Base-by-base conservation (phyloP, 495 filamentous ascomycete genomes). In the Aspergillus nidulans region DNA sequence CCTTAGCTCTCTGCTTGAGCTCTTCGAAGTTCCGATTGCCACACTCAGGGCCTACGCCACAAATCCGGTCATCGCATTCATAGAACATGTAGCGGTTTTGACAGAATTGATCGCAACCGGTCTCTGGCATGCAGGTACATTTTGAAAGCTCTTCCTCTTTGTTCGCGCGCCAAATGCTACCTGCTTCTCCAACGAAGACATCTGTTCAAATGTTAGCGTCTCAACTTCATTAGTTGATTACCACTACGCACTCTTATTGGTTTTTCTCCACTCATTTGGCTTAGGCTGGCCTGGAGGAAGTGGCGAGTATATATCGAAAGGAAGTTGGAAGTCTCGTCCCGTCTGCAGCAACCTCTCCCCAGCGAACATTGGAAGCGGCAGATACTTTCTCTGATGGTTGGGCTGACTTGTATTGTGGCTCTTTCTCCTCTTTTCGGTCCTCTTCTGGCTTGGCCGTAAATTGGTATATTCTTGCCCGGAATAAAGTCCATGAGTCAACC, bases 41-140 rank as follows among this genome's bases (percentile, higher is more conserved):
- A 73, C 94, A 98, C 46, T 76, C 71, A 4, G 79, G 76, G 38
- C 87, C 86, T 19, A 95, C 69, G 53, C 81, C 84, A 72, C 94
- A 98, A 68, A 96, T 97, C 44, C 79, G 85, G 9, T 88, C 82
- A 68, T 97, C 90, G 68, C 94, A 98, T 70, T 98, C 94, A 67
- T 96, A 96, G 53, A 94, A 84, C 90, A 97, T 97, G 72, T 89
- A 89, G 42, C 91, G 83, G 63, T 98, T 98, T 62, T 92, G 86
- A 71, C 94, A 98, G 57, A 85, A 76, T 49, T 96, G 91, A 58
- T 85, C 90, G 63, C 94, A 98, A 25, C 90, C 90, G 39, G 82
- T 84, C 24, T 89, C 85, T 38, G 79, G 74, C 10, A 74, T 81
- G 69, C 94, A 98, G 56, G 90, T 84, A 68, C 94, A 98, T 38